A percentile compares a stretch with the other conserved stretches of the same genome.
phyloP scores from a whole-genome alignment of 2,329 filamentous ascomycete species.

The Corniculantispora saksenae region DNA sequence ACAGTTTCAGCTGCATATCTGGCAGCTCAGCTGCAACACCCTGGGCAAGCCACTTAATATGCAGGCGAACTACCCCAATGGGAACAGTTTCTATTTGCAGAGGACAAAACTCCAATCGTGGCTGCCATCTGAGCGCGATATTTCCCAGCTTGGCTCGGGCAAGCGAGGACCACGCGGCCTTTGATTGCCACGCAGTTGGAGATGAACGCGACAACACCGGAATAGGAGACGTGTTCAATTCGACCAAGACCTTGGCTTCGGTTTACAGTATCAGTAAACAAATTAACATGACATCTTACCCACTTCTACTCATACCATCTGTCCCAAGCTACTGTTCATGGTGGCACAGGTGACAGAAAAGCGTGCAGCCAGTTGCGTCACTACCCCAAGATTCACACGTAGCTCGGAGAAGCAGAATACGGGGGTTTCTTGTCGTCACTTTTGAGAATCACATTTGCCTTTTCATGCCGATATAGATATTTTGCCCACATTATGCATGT shows the following conservation, averaged over 20 bases:
- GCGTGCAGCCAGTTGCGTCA: conserved; percentile 4
- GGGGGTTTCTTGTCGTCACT: background rate
- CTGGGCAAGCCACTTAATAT: background rate
- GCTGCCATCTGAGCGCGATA: background rate
- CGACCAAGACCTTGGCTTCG: background rate
- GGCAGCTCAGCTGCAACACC: background rate
- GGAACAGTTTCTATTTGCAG: background rate
- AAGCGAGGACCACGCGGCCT: background rate
- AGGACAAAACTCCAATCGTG: background rate
- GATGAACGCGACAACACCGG: background rate
- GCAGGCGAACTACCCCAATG: background rate
- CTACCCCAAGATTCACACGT: background rate
- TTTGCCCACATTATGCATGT: background rate
- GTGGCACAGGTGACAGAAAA: conserved; percentile 7
- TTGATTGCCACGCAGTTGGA: background rate
- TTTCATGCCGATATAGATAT: background rate
- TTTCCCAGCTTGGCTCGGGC: background rate
- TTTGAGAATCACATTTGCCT: background rate
- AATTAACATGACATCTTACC: background rate
- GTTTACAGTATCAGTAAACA: background rate
- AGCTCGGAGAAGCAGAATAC: background rate
- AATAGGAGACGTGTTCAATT: background rate
- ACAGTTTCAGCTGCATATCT: background rate
- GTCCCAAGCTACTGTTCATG: background rate
- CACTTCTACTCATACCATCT: background rate